Conservation (phyloP, 805 yeast genomes). For the Hanseniaspora lindneri region DNA sequence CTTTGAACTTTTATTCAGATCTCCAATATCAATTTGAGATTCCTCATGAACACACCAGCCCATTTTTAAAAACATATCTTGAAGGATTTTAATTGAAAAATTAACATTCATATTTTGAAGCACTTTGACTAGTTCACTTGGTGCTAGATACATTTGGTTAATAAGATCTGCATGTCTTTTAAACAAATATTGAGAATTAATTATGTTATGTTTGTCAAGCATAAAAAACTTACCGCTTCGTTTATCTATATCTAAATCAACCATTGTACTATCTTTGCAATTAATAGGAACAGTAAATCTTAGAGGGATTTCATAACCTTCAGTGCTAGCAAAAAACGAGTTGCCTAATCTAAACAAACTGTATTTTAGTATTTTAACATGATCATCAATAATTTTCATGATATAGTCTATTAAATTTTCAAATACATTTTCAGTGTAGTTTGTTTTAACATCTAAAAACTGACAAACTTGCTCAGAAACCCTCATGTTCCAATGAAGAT, state of each 20-base stretch:
- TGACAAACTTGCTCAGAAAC: conserved; percentile 4
- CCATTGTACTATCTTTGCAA: conserved; percentile 25
- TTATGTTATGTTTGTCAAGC: conserved; percentile 21
- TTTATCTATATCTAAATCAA: conserved; percentile 27
- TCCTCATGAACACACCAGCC: conserved; percentile 24
- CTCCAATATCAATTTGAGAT: conserved; percentile 4
- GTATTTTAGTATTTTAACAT: conserved; percentile 27
- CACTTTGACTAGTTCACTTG: conserved; percentile 23
- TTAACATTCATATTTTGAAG: conserved; percentile 27
- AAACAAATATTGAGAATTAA: conserved; percentile 22
- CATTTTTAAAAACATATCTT: conserved; percentile 29
- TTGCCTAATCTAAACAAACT: conserved; percentile 18
- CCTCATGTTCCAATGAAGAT: conserved; percentile 26
- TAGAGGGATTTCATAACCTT: conserved; percentile 11
- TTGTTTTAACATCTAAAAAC: conserved; percentile 20
- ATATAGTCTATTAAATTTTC: conserved; percentile 28
- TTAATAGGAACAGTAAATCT: conserved; percentile 29
- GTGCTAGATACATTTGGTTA: conserved; percentile 22
- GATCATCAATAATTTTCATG: conserved; percentile 20
- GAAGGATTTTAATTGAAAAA: conserved; percentile 25
- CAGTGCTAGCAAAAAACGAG: background rate
- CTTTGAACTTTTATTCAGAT: conserved; percentile 7
- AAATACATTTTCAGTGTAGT: conserved; percentile 25
- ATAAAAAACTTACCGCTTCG: conserved; percentile 28
- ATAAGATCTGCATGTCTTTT: conserved; percentile 23